phyloP scores from a whole-genome alignment of 495 filamentous ascomycete species.

The Podospora australis region DNA sequence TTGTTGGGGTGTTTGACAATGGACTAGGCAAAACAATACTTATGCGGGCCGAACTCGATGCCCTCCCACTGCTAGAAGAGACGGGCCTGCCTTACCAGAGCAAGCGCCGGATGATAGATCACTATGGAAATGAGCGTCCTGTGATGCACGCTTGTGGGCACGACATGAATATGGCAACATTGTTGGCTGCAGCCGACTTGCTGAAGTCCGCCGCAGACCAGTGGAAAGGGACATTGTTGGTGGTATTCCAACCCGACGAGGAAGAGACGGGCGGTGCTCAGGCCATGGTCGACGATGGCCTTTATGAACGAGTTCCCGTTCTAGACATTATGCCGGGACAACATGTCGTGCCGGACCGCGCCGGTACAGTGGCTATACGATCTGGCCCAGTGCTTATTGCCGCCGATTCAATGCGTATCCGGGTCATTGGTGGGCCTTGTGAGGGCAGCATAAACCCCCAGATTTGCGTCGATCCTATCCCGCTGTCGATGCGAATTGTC shows the following conservation, averaged over 20 bases:
- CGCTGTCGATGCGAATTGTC: background rate
- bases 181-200: conserved; percentile 46
- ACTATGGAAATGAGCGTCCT: conserved; percentile 41
- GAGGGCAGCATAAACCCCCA: background rate
- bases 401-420: background rate
- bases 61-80: conserved; percentile 51
- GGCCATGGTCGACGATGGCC: conserved; percentile 56
- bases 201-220: conserved; percentile 33
- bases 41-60: conserved; percentile 57
- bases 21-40: conserved; percentile 48
- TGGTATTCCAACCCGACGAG: conserved; percentile 57
- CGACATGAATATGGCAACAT: conserved; percentile 51
- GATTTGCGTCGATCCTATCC: background rate
- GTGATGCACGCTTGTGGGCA: conserved; percentile 67
- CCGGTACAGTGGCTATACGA: conserved; percentile 36
- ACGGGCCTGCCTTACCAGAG: conserved; percentile 54
- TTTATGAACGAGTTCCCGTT: conserved; percentile 48
- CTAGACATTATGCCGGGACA: conserved; percentile 54
- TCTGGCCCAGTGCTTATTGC: background rate
- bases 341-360: conserved; percentile 44
- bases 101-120: conserved; percentile 32
- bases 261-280: conserved; percentile 49
- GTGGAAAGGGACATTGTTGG: conserved; percentile 53
- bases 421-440: background rate
- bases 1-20: conserved; percentile 50